Evolutionary conservation across 1,284 basidiomycete species (phyloP), one percentile per base, ranked within the genome.

Genomic region (Anthracocystis panici-leucophaei): DNA sequence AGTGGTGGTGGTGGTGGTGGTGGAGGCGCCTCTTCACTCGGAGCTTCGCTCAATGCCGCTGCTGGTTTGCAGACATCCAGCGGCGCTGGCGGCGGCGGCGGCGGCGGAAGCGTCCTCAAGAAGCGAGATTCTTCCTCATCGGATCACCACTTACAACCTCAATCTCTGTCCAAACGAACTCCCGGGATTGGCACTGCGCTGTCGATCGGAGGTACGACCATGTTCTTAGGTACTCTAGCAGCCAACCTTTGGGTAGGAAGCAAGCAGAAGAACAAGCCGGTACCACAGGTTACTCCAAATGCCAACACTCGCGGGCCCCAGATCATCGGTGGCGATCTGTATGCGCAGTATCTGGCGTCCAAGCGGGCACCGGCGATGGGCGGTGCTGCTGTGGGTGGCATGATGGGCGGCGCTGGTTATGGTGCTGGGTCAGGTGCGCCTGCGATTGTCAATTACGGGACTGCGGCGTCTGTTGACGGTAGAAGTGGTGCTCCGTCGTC

Each of bases 241-340:
- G 66, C 49, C 42, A 69, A 69, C 42, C 0, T 65, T 1, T 33
- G 41, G 9, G 49, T 69, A 1, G 20, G 38, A 20, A 7, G 5
- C 6, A 62, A 60, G 51, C 46, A 75, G 18, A 69, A 65, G 41
- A n/a, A 10, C 35, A 75, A 75, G 51, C 72, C 72, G 10, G 62
- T 66, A 14, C 72, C 72, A 3, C 10, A 51, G 1, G 72, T 69
- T 2, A 75, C 72, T 16, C 66, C 72, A 0, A 60, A 65, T 18
- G 56, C 66, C 10, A 18, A 60, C 41, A 60, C 72, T 2, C 21
- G 27, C 2, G 72, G 72, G 23, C 63, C 66, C 1, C 56, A 66
- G 59, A 18, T 57, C 35, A 45, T 48, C 11, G 72, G 72, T 14
- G 72, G 66, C n/a, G 72, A 75, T 10, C 29, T 51, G 52, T 75